A percentile compares a stretch with the other conserved stretches of the same genome.
These are phyloP conservation scores for Neurospora pannonica DNA, from an alignment of 495 filamentous ascomycete genomes.

Conservation along the genomic window DNA sequence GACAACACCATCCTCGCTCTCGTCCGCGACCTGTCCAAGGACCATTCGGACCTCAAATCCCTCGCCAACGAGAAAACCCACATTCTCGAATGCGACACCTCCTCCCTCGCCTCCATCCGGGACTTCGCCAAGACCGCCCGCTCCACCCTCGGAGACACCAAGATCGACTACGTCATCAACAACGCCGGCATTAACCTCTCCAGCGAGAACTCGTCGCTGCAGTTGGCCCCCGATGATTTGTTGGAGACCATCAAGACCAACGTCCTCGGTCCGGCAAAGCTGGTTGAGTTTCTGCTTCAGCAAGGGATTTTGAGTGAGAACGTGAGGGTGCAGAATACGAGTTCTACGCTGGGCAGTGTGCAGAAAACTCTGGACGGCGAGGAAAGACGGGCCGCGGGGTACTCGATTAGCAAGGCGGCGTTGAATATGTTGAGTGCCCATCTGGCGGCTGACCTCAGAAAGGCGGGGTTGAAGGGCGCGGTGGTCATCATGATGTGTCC, in stretches of 20 bases:
- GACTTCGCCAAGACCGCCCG: conserved; percentile 19
- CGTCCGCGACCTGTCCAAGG: conserved; percentile 29
- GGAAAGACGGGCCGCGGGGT: conserved; percentile 20
- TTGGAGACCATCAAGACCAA: conserved; percentile 23
- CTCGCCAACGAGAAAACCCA: conserved; percentile 14
- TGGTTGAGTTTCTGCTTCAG: conserved; percentile 21
- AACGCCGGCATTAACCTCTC: conserved; percentile 31
- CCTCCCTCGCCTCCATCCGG: conserved; percentile 23
- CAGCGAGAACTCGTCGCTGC: conserved; percentile 23
- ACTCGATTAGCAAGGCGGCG: conserved; percentile 33
- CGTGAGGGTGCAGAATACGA: conserved; percentile 31
- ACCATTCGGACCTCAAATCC: conserved; percentile 21
- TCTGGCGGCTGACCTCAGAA: conserved; percentile 25
- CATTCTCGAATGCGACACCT: conserved; percentile 36
- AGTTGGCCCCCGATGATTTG: conserved; percentile 26
- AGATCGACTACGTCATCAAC: conserved; percentile 37
- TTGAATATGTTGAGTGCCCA: conserved; percentile 36
- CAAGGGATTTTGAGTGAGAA: conserved; percentile 11
- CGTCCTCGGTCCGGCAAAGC: conserved; percentile 33
- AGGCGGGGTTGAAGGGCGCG: conserved; percentile 24
- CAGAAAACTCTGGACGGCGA: background rate
- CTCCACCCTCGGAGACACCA: conserved; percentile 15
- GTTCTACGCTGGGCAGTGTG: conserved; percentile 26
- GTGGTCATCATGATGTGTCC: conserved; percentile 46
- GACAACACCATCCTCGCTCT: conserved; percentile 43